These are phyloP conservation scores for Trametes cingulata DNA, from an alignment of 768 basidiomycete genomes.

Conservation along the genomic window DNA sequence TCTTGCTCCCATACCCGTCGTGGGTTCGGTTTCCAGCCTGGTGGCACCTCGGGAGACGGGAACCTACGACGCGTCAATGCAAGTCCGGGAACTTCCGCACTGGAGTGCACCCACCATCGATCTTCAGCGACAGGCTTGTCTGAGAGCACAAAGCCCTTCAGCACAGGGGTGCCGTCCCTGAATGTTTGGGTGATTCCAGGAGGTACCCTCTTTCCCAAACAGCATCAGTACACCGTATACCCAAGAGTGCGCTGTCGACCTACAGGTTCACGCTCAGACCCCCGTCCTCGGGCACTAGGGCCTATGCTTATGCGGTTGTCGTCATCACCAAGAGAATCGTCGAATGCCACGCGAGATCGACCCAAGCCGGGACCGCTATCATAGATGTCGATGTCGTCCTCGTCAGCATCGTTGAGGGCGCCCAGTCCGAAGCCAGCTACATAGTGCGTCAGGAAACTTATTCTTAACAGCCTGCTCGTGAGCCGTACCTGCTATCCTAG, in stretches of 20 bases:
- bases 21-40: conserved; percentile 86
- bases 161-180: conserved; percentile 71
- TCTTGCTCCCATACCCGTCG: conserved; percentile 66
- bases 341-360: conserved; percentile 62
- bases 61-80: conserved; percentile 56
- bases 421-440: conserved; percentile 87
- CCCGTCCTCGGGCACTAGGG: conserved; percentile 10
- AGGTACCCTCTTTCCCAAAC: conserved; percentile 19
- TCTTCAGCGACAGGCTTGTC: conserved; percentile 70
- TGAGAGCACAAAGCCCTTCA: conserved; percentile 76
- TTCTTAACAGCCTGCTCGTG: neutral
- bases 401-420: conserved; percentile 90
- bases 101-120: conserved; percentile 54
- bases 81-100: no score
- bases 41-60: conserved; percentile 77
- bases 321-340: conserved; percentile 62
- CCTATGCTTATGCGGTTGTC: conserved; percentile 55
- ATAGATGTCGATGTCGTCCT: conserved; percentile 88
- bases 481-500: conserved; percentile 54
- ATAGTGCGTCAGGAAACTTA: neutral
- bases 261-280: conserved; percentile 12
- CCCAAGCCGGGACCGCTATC: conserved; percentile 44
- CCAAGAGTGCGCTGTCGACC: neutral
- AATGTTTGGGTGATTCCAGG: conserved; percentile 46
- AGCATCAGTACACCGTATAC: conserved; percentile 1